Conservation (phyloP, 2,329 filamentous ascomycete species). For the Cercospora brassicicola region DNA sequence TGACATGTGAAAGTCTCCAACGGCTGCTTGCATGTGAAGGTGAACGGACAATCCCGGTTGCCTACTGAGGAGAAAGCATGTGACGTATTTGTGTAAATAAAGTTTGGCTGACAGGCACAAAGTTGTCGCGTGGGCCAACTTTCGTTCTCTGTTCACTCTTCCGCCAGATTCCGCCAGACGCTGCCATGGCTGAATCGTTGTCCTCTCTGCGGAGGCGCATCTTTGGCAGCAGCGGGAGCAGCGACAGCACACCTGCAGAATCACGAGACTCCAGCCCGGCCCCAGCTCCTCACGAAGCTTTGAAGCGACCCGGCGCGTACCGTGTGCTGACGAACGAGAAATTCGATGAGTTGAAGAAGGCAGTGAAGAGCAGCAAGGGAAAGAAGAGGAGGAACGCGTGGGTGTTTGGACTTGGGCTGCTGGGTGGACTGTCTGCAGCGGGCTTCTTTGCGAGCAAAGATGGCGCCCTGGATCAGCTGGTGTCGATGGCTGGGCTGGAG, state of each 20-base stretch:
- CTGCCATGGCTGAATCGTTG: constrained; percentile 14
- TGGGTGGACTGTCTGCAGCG: constrained; percentile 87
- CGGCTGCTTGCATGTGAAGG: not conserved
- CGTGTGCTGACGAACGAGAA: constrained; percentile 55
- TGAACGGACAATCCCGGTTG: not conserved
- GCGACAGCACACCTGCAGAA: constrained; percentile 35
- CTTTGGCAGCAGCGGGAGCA: constrained; percentile 31
- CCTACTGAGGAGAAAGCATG: not conserved
- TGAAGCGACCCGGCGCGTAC: constrained; percentile 41
- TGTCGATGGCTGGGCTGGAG: constrained; percentile 72
- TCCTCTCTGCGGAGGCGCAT: constrained; percentile 39
- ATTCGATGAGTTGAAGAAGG: constrained; percentile 45
- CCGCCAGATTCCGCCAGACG: constrained; percentile 22
- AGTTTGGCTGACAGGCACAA: not conserved
- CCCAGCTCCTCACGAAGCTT: constrained; percentile 36
- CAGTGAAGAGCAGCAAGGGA: constrained; percentile 38
- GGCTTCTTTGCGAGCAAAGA: constrained; percentile 87
- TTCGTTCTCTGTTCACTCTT: not conserved
- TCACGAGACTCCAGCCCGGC: constrained; percentile 46
- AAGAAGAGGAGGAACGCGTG: constrained; percentile 73
- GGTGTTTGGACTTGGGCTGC: constrained; percentile 80
- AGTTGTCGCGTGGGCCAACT: not conserved
- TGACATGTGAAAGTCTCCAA: not conserved
- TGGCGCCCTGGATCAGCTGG: constrained; percentile 61
- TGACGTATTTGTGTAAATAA: not conserved